Evolutionary conservation across 345 rosid genomes (phyloP).

Genomic region (Hypericum perforatum): DNA sequence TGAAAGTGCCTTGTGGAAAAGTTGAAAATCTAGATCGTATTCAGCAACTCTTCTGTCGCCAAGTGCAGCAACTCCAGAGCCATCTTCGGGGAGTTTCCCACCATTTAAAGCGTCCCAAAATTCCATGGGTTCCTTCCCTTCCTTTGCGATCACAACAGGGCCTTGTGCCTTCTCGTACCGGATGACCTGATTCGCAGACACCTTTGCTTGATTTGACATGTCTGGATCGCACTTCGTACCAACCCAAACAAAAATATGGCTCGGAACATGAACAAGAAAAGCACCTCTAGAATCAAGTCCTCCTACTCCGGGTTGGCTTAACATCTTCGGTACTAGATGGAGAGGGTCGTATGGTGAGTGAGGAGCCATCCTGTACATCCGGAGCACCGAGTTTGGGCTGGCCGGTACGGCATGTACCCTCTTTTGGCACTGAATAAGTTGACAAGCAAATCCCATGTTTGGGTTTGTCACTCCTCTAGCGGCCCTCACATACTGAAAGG

Average conservation of each 20-base stretch:
- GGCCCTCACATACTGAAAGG: slow-evolving; percentile 60
- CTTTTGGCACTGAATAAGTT: slow-evolving; percentile 71
- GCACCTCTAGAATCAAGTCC: slow-evolving; percentile 67
- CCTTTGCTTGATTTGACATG: slow-evolving; percentile 43
- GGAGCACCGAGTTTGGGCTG: slow-evolving; percentile 41
- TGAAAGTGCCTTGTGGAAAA: slow-evolving; percentile 49
- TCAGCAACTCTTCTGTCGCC: slow-evolving; percentile 39
- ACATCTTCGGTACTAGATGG: slow-evolving; percentile 63
- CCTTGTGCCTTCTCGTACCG: slow-evolving; percentile 53
- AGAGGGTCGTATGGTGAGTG: slow-evolving; percentile 69
- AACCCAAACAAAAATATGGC: slow-evolving; percentile 46
- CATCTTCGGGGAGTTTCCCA: slow-evolving; percentile 25
- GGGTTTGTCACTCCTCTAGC: slow-evolving; percentile 68
- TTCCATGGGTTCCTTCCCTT: slow-evolving; percentile 49
- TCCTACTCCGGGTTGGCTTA: slow-evolving; percentile 27
- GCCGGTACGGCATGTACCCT: slow-evolving; percentile 61
- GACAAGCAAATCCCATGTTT: slow-evolving; percentile 69
- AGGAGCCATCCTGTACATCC: slow-evolving; percentile 65
- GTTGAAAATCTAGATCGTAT: slow-evolving; percentile 53
- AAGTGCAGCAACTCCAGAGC: slow-evolving; percentile 8
- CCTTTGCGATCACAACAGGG: slow-evolving; percentile 31
- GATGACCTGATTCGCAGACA: slow-evolving; percentile 59
- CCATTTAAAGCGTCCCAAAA: slow-evolving; percentile 53
- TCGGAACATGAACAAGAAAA: slow-evolving; percentile 49
- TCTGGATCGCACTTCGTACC: slow-evolving; percentile 37